Base-by-base conservation (phyloP, 257 asterid species). In the Dorcoceras hygrometricum region DNA sequence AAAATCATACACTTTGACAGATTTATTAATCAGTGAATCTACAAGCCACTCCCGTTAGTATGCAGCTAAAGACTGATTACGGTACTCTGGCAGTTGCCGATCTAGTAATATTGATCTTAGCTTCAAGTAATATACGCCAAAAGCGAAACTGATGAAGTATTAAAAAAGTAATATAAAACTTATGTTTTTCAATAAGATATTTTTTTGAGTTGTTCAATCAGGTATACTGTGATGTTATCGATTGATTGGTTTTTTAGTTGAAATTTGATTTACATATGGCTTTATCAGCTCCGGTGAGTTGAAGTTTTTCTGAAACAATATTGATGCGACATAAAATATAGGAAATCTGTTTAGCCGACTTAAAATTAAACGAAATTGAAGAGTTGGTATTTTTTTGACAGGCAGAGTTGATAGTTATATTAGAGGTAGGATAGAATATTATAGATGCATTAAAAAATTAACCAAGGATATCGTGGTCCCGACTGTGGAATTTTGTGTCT, bases 401-500 rank as follows among this genome's bases (percentile, higher is more conserved):
- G n/a, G n/a, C n/a, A n/a, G n/a, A n/a, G n/a, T n/a, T n/a, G 53
- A 57, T 58, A 26, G 8, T 31, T 62, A 27, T 39, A 39, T 39
- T 6, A 39, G 11, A 23, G 57, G 65, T 8, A 63, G 34, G 53
- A 46, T 27, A 39, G n/a, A n/a, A n/a, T n/a, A n/a, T n/a, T n/a
- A n/a, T n/a, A n/a, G n/a, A 39, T 39, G 50, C 3, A 11, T 3
- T 12, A 39, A 0, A 12, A 39, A 39, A 39, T 9, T 36, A 43
- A 22, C 26, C 9, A 56, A 57, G 51, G 46, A 31, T 25, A 6
- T 20, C 4, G 55, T 51, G 46, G 46, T 60, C 53, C 32, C 43
- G 8, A 57, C 48, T 23, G 18, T 22, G 62, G 67, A 57, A 58
- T 75, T 51, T 65, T 6, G 61, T 20, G 23, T 62, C 69, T 59